phyloP scores from a whole-genome alignment of 148 eudicot species.

The Cornus suecica region DNA sequence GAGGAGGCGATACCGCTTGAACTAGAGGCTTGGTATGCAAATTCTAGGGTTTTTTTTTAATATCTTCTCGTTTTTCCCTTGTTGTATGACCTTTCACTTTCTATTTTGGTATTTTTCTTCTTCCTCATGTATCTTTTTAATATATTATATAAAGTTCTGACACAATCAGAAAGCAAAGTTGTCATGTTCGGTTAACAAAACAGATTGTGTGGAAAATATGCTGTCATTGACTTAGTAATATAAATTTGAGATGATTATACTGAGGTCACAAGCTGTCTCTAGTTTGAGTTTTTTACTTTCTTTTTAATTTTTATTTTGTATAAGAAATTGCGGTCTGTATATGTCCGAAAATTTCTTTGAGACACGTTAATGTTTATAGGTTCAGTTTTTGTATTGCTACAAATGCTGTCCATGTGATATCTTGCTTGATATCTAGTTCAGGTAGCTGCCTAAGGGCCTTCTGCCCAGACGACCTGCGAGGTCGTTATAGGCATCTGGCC shows the following conservation, averaged over 20 bases:
- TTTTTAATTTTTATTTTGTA: neutral
- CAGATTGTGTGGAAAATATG: neutral
- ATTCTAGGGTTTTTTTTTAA: neutral
- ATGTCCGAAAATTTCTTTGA: neutral
- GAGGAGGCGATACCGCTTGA: no score
- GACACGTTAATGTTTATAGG: neutral
- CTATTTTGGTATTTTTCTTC: neutral
- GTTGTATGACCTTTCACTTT: neutral
- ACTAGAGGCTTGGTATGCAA: neutral
- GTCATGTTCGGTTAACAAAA: neutral
- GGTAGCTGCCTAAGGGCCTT: neutral
- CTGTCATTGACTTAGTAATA: neutral
- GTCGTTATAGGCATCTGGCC: neutral
- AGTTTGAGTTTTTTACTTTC: neutral
- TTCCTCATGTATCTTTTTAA: neutral
- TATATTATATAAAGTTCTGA: neutral
- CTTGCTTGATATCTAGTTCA: neutral
- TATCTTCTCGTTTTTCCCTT: neutral
- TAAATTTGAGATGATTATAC: neutral
- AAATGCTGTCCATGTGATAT: neutral
- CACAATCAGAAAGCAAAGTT: neutral
- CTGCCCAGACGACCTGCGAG: neutral
- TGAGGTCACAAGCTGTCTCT: neutral
- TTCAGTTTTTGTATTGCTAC: neutral
- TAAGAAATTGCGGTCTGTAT: neutral